Evolutionary conservation across 805 yeast species (phyloP).

Genomic region (Ogataea sp.): DNA sequence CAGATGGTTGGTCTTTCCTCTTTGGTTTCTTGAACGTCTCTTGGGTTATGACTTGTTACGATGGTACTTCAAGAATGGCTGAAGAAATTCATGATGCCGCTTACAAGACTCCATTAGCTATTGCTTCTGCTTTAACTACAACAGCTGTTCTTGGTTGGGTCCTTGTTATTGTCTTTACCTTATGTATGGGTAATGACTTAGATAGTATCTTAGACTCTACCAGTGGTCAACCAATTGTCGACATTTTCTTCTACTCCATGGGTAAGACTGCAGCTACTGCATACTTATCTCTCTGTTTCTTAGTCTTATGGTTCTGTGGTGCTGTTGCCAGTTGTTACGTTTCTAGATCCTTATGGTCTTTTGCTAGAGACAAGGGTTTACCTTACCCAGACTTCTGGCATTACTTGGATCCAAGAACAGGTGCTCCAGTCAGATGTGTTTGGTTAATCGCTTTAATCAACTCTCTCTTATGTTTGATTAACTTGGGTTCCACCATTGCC

Average conservation of each 20-base stretch:
- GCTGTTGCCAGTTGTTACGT: constrained; percentile 42
- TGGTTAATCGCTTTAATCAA: constrained; percentile 33
- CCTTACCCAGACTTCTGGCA: constrained; percentile 38
- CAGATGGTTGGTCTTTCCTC: constrained; percentile 48
- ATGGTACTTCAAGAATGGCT: constrained; percentile 46
- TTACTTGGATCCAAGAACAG: constrained; percentile 30
- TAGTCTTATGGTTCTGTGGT: constrained; percentile 46
- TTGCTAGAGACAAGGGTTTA: constrained; percentile 48
- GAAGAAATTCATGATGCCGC: constrained; percentile 51
- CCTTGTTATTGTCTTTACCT: constrained; percentile 37
- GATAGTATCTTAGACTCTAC: constrained; percentile 22
- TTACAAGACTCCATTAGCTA: constrained; percentile 49
- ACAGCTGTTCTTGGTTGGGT: constrained; percentile 45
- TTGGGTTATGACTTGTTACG: constrained; percentile 54
- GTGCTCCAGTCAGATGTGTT: constrained; percentile 36
- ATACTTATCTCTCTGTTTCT: constrained; percentile 38
- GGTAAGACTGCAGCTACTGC: constrained; percentile 48
- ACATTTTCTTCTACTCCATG: constrained; percentile 40
- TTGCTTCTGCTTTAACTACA: constrained; percentile 41
- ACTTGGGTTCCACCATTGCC: constrained; percentile 34
- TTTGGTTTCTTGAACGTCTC: constrained; percentile 50
- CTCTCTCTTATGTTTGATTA: constrained; percentile 37
- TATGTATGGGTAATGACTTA: constrained; percentile 35
- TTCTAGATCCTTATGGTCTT: constrained; percentile 48
- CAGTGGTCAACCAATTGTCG: constrained; percentile 47